Evolutionary conservation across 495 filamentous ascomycete genomes (phyloP), one percentile per base, ranked within the genome.

Genomic region (Aspergillus biplanus): DNA sequence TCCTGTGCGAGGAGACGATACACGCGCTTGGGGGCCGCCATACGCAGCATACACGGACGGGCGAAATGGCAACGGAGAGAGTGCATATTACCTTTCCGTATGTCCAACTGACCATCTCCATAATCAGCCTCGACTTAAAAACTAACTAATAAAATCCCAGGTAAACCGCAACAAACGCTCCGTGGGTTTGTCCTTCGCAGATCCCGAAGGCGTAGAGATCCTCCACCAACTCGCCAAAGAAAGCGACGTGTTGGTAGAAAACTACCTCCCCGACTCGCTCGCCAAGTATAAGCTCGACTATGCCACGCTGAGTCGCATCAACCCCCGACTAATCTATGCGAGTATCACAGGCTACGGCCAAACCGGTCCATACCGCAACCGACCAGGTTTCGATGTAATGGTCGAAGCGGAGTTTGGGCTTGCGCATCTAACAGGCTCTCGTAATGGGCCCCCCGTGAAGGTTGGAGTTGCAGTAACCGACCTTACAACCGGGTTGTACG

Each of bases 381-480:
- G 96, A 8, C 92, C 95, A 7, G 95, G 95, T 11, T 99, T 98
- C 79, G 95, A 99, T 75, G 96, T 99, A 60, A 98, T 99, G 93
- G 96, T 99, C 0, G 95, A 99, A 76, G 96, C 94, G 47, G 95
- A 98, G 74, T 92, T 99, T 80, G 95, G 95, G 6, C 71, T 99
- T 58, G 98, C 98, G 95, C 96, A 99, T 72, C 97, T 99, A 58
- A 99, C 95, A 0, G 95, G 95, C 9, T 81, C 82, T 44, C 79
- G 91, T 65, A 91, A 96, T 59, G 92, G 95, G 0, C 90, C 92
- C 3, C 96, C 96, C 0, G 96, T 97, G 13, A 99, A 99, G 76
- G 95, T 99, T 2, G 95, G 95, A 4, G 95, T 98, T 13, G 95
- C 95, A 6, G 94, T 98, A 6, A 99, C 96, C 0, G 95, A 99